These are phyloP conservation scores for Daedaleopsis sinensis DNA, from an alignment of 768 basidiomycete genomes.

Conservation along the genomic window DNA sequence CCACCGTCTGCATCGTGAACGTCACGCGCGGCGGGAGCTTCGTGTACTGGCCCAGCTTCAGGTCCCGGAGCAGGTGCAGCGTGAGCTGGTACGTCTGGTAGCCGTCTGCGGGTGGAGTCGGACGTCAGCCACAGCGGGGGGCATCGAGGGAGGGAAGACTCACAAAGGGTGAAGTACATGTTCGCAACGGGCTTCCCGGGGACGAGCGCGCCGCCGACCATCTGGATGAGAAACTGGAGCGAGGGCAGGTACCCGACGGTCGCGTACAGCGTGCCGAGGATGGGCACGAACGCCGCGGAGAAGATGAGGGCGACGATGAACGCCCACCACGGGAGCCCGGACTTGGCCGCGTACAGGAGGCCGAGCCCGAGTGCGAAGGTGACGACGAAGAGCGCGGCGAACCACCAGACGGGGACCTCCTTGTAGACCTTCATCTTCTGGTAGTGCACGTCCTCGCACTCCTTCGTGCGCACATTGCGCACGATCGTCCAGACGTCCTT, in stretches of 20 bases:
- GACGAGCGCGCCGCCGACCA: slow-evolving; percentile 51
- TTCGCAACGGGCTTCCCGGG: slow-evolving; percentile 55
- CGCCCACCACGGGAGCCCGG: slow-evolving; percentile 56
- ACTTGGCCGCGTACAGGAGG: slow-evolving; percentile 52
- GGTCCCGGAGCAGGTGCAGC: slow-evolving; percentile 49
- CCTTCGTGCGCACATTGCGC: slow-evolving; percentile 26
- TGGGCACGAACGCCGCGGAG: slow-evolving; percentile 51
- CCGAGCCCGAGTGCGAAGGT: slow-evolving; percentile 54
- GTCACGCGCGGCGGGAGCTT: slow-evolving; percentile 67
- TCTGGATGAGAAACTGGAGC: slow-evolving; percentile 46
- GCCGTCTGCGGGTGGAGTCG: slow-evolving; percentile 35
- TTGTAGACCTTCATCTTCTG: slow-evolving; percentile 50
- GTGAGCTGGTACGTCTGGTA: slow-evolving; percentile 38
- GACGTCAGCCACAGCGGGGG: background rate
- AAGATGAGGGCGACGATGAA: slow-evolving; percentile 56
- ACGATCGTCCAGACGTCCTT: slow-evolving; percentile 21
- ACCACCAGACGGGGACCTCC: slow-evolving; percentile 54
- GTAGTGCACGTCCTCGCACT: slow-evolving; percentile 52
- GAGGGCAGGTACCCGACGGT: slow-evolving; percentile 41
- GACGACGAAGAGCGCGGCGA: slow-evolving; percentile 41
- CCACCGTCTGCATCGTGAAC: slow-evolving; percentile 59
- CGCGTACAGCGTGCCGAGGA: slow-evolving; percentile 57
- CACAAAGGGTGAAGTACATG: slow-evolving; percentile 36
- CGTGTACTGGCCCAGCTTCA: slow-evolving; percentile 56
- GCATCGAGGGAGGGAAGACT: background rate